Conservation (phyloP, 1,284 basidiomycete genomes). For the Sanghuangporus baumii region DNA sequence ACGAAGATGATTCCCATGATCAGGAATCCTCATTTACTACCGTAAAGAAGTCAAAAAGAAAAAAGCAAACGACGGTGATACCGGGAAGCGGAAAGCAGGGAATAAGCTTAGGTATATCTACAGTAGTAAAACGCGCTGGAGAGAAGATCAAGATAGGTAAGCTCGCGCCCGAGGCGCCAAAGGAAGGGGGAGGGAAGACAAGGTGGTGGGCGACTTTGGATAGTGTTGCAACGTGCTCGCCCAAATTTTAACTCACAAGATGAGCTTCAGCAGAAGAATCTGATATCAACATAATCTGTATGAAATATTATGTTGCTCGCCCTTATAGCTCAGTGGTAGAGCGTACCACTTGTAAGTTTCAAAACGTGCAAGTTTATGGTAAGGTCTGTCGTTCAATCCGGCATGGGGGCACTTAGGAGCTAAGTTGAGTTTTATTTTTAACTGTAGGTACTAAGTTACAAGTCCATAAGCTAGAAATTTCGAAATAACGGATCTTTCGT, state of each 20-base stretch:
- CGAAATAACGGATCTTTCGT: neutral
- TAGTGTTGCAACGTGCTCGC: neutral
- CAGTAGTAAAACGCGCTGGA: slow-evolving; percentile 38
- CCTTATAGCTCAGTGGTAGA: slow-evolving; percentile 14
- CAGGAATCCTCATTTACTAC: slow-evolving; percentile 3
- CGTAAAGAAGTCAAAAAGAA: slow-evolving; percentile 18
- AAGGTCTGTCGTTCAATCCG: slow-evolving; percentile 11
- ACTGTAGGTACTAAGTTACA: too few relatives aligned
- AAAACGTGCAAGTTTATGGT: neutral
- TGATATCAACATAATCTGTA: neutral
- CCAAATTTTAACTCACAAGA: neutral
- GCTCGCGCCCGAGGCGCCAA: neutral
- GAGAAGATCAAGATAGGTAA: neutral
- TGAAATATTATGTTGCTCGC: too few relatives aligned
- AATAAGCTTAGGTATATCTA: slow-evolving; percentile 69
- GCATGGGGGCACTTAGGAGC: too few relatives aligned
- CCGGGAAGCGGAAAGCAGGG: slow-evolving; percentile 60
- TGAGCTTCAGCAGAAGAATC: neutral
- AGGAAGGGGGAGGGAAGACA: neutral
- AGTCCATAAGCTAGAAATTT: neutral
- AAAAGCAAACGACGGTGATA: slow-evolving; percentile 24
- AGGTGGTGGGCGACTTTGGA: slow-evolving; percentile 13
- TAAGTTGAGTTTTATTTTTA: too few relatives aligned
- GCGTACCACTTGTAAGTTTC: neutral
- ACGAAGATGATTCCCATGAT: slow-evolving; percentile 8